Percentiles rank a stretch among this genome's conserved stretches.
phyloP scores from a whole-genome alignment of 1,284 basidiomycete species.

The Pterulicium gracile region DNA sequence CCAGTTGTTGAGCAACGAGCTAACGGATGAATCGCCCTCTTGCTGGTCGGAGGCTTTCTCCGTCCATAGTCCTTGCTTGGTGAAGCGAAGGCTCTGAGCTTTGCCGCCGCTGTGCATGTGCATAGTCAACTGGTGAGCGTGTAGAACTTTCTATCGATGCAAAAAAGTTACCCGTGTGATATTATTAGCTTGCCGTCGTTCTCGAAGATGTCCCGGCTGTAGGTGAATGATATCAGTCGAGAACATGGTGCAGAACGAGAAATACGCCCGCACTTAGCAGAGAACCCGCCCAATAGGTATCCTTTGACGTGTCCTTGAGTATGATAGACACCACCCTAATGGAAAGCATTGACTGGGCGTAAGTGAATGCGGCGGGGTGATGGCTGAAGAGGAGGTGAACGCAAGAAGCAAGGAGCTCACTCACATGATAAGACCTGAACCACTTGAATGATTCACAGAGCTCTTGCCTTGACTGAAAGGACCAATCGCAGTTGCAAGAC shows the following conservation, averaged over 20 bases:
- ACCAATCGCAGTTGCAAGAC: too few species aligned
- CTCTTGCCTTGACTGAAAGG: slow-evolving; percentile 2
- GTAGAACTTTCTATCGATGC: too few species aligned
- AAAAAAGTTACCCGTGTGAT: slow-evolving; percentile 54
- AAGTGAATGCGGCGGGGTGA: too few species aligned
- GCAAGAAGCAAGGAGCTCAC: slow-evolving; percentile 14
- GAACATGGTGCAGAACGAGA: not conserved
- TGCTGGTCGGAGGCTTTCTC: slow-evolving; percentile 47
- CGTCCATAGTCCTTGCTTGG: slow-evolving; percentile 24
- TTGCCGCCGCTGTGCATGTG: slow-evolving; percentile 52
- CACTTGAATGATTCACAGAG: slow-evolving; percentile 1
- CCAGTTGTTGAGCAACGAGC: slow-evolving; percentile 50
- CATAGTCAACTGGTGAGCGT: slow-evolving; percentile 5
- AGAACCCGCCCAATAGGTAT: slow-evolving; percentile 60
- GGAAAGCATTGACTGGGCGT: too few species aligned
- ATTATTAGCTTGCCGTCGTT: slow-evolving; percentile 59
- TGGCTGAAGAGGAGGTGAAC: not conserved
- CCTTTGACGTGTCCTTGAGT: slow-evolving; percentile 51
- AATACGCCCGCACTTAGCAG: slow-evolving; percentile 37
- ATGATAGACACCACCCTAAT: slow-evolving; percentile 69
- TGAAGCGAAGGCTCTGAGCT: slow-evolving; percentile 38
- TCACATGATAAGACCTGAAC: slow-evolving; percentile 5
- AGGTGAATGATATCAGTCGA: slow-evolving; percentile 8
- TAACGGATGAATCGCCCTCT: slow-evolving; percentile 56
- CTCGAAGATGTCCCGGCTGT: slow-evolving; percentile 56